Conservation (phyloP, 2,329 filamentous ascomycete genomes). For the Trichoderma cornu-damae region DNA sequence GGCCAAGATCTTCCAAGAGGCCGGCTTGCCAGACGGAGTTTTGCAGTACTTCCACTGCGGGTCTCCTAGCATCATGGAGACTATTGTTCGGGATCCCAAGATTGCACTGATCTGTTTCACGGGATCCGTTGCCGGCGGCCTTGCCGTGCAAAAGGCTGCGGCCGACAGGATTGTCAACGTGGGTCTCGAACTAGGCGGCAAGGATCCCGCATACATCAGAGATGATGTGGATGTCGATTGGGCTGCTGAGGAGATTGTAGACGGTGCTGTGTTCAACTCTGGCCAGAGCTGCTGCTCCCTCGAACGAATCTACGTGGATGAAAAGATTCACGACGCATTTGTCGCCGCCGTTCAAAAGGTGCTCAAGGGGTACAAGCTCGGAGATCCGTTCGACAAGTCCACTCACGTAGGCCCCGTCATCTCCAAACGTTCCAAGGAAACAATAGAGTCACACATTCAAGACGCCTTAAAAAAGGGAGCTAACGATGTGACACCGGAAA, state of each 20-base stretch:
- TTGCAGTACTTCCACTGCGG: constrained; percentile 92
- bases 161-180: constrained; percentile 79
- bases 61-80: constrained; percentile 68
- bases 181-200: constrained; percentile 86
- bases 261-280: constrained; percentile 95
- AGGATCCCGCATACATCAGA: constrained; percentile 88
- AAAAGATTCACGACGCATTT: constrained; percentile 77
- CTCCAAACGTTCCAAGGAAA: constrained; percentile 69
- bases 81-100: constrained; percentile 69
- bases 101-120: constrained; percentile 88
- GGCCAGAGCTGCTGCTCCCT: constrained; percentile 96
- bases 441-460: constrained; percentile 72
- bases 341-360: constrained; percentile 74
- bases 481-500: constrained; percentile 76
- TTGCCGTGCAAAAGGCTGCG: constrained; percentile 80
- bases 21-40: constrained; percentile 76
- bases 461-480: constrained; percentile 82
- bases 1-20: constrained; percentile 67
- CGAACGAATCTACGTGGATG: constrained; percentile 86
- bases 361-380: constrained; percentile 74
- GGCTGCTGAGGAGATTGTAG: constrained; percentile 91
- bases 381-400: constrained; percentile 73
- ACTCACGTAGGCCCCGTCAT: constrained; percentile 88
- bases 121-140: constrained; percentile 80
- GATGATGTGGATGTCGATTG: constrained; percentile 81